Evolutionary conservation across 1,139 yeast genomes (phyloP).

Genomic region (Taphrina pruni): DNA sequence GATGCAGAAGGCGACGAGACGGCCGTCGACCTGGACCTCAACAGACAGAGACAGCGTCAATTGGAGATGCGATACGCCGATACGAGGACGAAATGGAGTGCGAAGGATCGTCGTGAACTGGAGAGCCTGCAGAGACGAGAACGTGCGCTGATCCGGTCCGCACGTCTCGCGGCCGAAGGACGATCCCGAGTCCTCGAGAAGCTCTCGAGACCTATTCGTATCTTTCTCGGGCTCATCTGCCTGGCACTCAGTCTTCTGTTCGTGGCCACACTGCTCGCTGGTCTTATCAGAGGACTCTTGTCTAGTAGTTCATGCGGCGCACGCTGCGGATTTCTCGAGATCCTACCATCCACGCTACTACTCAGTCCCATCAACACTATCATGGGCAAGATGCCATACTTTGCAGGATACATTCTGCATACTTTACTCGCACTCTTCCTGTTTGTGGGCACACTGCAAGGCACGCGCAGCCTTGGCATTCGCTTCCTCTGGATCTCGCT

Average conservation of each 20-base stretch:
- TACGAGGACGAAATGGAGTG: constrained; percentile 44
- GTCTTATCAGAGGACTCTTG: constrained; percentile 35
- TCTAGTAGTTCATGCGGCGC: constrained; percentile 42
- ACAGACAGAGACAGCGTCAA: constrained; percentile 47
- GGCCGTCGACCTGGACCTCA: constrained; percentile 46
- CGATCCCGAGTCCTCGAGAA: constrained; percentile 43
- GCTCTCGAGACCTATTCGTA: constrained; percentile 43
- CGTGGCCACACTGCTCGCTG: constrained; percentile 44
- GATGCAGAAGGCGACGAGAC: constrained; percentile 44
- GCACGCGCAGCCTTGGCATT: constrained; percentile 46
- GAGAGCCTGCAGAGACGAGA: constrained; percentile 47
- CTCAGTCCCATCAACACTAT: constrained; percentile 30
- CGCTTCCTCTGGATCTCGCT: constrained; percentile 46
- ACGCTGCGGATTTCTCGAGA: constrained; percentile 44
- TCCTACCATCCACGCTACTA: constrained; percentile 19
- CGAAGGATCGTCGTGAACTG: constrained; percentile 46
- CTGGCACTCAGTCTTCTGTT: constrained; percentile 42
- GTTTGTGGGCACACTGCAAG: constrained; percentile 45
- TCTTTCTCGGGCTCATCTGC: constrained; percentile 44
- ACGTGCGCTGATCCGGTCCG: constrained; percentile 46
- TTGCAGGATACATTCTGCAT: constrained; percentile 42
- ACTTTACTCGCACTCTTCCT: constrained; percentile 45
- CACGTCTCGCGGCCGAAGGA: constrained; percentile 44
- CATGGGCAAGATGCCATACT: neutral
- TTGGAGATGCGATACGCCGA: constrained; percentile 46